Percentiles rank a stretch among this genome's conserved stretches.
These are phyloP conservation scores for Arthroderma sp. DNA, from an alignment of 2,329 filamentous ascomycete species.

Conservation along the genomic window DNA sequence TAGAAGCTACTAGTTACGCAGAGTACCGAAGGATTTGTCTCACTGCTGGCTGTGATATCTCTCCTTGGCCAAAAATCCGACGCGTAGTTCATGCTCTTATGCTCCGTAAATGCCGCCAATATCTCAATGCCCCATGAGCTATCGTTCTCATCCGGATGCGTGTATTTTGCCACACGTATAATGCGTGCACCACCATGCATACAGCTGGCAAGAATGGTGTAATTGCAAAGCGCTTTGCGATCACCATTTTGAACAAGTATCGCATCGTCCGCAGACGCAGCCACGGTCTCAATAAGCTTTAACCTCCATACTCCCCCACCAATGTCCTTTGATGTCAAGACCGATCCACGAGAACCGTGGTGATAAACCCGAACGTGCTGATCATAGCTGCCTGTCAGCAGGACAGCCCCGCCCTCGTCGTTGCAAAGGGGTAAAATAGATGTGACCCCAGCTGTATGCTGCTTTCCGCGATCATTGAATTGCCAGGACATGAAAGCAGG, in stretches of 20 bases:
- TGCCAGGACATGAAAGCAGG: slow-evolving; percentile 3
- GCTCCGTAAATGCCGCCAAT: slow-evolving; percentile 63
- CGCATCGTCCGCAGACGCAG: neutral
- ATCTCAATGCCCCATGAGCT: slow-evolving; percentile 49
- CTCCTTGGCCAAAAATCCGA: slow-evolving; percentile 41
- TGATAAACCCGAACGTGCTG: slow-evolving; percentile 58
- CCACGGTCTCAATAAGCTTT: slow-evolving; percentile 34
- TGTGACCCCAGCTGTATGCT: slow-evolving; percentile 74
- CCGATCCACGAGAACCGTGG: slow-evolving; percentile 25
- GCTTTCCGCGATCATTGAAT: slow-evolving; percentile 37
- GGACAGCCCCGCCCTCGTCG: slow-evolving; percentile 38
- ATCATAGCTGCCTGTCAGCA: slow-evolving; percentile 86
- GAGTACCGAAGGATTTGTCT: slow-evolving; percentile 12
- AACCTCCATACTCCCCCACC: slow-evolving; percentile 80
- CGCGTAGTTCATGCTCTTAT: slow-evolving; percentile 91
- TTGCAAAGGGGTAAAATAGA: slow-evolving; percentile 59
- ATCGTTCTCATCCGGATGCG: slow-evolving; percentile 25
- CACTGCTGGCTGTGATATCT: slow-evolving; percentile 10
- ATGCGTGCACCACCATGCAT: slow-evolving; percentile 81
- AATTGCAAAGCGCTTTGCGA: slow-evolving; percentile 15
- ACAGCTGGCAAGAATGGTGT: slow-evolving; percentile 65
- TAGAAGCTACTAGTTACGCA: slow-evolving; percentile 42
- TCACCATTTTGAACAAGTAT: neutral
- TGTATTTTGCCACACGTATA: slow-evolving; percentile 29
- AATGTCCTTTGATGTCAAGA: slow-evolving; percentile 53